Conservation (phyloP, 768 basidiomycete genomes). For the Suillus subalutaceus region DNA sequence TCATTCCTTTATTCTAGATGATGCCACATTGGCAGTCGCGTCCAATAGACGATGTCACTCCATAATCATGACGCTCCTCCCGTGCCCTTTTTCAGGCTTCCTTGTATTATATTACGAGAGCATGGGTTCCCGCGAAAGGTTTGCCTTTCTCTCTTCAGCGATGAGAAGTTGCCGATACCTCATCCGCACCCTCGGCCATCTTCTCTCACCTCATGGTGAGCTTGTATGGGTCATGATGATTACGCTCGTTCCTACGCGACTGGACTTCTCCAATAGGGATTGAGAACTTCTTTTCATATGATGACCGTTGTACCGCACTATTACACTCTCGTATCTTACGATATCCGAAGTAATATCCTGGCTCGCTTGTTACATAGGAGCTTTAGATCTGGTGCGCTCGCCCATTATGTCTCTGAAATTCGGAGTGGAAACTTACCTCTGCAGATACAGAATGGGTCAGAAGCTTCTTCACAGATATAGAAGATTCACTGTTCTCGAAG, state of each 20-base stretch:
- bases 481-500: constrained; percentile 4
- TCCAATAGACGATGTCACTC: not conserved
- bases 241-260: constrained; percentile 7
- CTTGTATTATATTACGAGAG: not conserved
- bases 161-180: constrained; percentile 1
- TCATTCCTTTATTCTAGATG: not conserved
- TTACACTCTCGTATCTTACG: not conserved
- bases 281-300: constrained; percentile 6
- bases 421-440: no score
- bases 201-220: constrained; percentile 3
- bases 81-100: not conserved
- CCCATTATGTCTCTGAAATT: not conserved
- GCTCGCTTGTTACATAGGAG: not conserved
- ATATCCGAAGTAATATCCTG: not conserved
- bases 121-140: constrained; percentile 2
- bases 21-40: not conserved
- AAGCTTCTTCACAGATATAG: not conserved
- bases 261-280: constrained; percentile 1
- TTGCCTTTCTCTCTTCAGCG: not conserved
- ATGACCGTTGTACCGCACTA: not conserved
- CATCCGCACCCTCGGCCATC: not conserved
- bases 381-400: constrained; percentile 1
- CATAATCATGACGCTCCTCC: not conserved
- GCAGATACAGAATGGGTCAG: constrained; percentile 1
- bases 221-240: not conserved